These are phyloP conservation scores for Boechera retrofracta DNA, from an alignment of 345 rosid species.

Conservation along the genomic window DNA sequence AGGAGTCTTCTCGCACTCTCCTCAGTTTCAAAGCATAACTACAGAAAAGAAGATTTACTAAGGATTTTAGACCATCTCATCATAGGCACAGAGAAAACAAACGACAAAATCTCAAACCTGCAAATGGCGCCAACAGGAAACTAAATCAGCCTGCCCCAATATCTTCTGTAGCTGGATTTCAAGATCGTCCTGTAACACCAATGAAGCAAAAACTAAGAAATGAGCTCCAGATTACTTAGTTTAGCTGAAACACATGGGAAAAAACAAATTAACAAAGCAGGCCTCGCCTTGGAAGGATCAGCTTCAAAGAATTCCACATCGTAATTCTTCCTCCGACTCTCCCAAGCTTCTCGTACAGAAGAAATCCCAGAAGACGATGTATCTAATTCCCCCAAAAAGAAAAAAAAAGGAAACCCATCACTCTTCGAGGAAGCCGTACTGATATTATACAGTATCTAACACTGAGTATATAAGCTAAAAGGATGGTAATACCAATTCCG, in stretches of 20 bases:
- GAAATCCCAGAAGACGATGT: slow-evolving; percentile 62
- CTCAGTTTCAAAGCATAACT: slow-evolving; percentile 92
- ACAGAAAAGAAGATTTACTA: slow-evolving; percentile 35
- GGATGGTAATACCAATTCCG: slow-evolving; percentile 66
- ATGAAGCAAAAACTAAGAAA: slow-evolving; percentile 8
- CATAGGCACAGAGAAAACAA: slow-evolving; percentile 2
- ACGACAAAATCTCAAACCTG: slow-evolving; percentile 57
- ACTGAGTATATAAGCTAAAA: not conserved
- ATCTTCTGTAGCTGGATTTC: slow-evolving; percentile 66
- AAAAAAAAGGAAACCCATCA: slow-evolving; percentile 4
- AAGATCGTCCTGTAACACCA: slow-evolving; percentile 61
- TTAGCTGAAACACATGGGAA: not conserved
- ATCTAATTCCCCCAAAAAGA: slow-evolving; percentile 46
- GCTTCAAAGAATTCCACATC: slow-evolving; percentile 80
- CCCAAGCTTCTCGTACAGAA: slow-evolving; percentile 75
- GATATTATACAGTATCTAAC: not conserved
- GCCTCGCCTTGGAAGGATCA: slow-evolving; percentile 73
- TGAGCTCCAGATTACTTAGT: slow-evolving; percentile 4
- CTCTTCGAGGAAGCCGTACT: not conserved
- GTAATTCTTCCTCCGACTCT: slow-evolving; percentile 69
- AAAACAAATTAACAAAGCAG: slow-evolving; percentile 17
- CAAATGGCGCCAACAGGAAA: slow-evolving; percentile 92
- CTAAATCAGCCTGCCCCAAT: slow-evolving; percentile 69
- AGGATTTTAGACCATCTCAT: slow-evolving; percentile 7
- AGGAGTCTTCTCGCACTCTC: slow-evolving; percentile 90